These are phyloP conservation scores for Vickermania ingenoplastis DNA, from an alignment of 208 protist species.

Conservation along the genomic window DNA sequence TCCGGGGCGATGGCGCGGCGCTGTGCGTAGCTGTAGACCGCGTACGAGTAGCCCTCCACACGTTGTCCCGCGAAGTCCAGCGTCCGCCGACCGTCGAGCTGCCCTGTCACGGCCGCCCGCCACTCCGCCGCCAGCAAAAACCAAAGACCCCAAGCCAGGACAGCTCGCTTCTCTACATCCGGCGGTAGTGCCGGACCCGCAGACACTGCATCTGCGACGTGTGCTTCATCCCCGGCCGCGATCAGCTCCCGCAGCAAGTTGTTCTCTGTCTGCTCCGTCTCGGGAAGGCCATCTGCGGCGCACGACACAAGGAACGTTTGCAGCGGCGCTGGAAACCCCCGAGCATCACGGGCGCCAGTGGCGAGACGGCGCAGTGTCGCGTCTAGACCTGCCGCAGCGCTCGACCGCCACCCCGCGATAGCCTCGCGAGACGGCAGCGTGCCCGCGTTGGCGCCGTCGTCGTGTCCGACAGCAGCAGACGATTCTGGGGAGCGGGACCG, in stretches of 20 bases:
- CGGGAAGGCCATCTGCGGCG: background rate
- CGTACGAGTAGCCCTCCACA: constrained; percentile 27
- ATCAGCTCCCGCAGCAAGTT: background rate
- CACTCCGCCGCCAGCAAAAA: constrained; percentile 28
- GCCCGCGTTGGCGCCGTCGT: too few relatives aligned
- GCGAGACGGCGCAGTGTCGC: background rate
- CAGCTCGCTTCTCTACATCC: constrained; percentile 6
- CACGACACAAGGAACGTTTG: background rate
- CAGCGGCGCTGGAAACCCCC: too few relatives aligned
- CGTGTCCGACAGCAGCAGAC: too few relatives aligned
- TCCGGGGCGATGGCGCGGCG: constrained; percentile 28
- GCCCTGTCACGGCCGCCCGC: constrained; percentile 7
- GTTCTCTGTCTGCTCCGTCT: background rate
- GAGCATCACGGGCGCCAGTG: background rate
- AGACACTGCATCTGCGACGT: too few relatives aligned
- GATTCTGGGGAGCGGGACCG: too few relatives aligned
- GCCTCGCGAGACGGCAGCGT: background rate
- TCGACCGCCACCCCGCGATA: background rate
- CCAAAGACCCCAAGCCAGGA: constrained; percentile 29
- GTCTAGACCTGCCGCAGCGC: background rate
- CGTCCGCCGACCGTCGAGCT: constrained; percentile 1
- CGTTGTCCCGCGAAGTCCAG: background rate
- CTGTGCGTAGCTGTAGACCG: constrained; percentile 35
- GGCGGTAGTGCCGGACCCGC: background rate
- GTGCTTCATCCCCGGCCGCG: too few relatives aligned